These are phyloP conservation scores for Athelia sp. DNA, from an alignment of 1,284 basidiomycete genomes.

Conservation along the genomic window DNA sequence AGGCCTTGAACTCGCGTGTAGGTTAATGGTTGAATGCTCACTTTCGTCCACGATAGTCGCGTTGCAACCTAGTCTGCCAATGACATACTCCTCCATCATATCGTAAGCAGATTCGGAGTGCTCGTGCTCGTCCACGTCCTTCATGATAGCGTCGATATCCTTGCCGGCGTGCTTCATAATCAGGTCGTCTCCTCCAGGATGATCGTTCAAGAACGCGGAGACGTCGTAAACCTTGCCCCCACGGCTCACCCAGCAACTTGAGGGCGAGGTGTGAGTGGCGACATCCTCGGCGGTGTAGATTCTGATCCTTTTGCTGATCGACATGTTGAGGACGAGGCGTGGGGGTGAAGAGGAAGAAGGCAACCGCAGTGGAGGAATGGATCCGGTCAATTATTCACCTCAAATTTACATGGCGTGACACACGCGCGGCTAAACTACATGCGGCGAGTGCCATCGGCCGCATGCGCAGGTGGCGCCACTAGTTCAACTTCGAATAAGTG, in stretches of 20 bases:
- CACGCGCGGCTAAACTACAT: too few species aligned
- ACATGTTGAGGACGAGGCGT: conserved; percentile 17
- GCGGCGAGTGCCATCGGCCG: too few species aligned
- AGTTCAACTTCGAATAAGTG: too few species aligned
- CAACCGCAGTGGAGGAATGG: too few species aligned
- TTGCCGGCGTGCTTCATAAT: conserved; percentile 79
- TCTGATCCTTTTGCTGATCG: conserved; percentile 59
- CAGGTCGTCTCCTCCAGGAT: conserved; percentile 84
- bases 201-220: conserved; percentile 69
- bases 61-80: conserved; percentile 78
- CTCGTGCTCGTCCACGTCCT: conserved; percentile 80
- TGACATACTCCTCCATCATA: conserved; percentile 83
- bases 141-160: conserved; percentile 83
- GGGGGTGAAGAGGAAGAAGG: too few species aligned
- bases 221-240: conserved; percentile 80
- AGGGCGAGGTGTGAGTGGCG: conserved; percentile 44
- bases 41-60: conserved; percentile 77
- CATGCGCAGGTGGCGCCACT: too few species aligned
- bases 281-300: conserved; percentile 75
- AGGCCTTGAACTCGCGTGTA: not conserved
- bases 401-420: too few species aligned
- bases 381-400: too few species aligned
- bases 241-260: conserved; percentile 74
- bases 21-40: conserved; percentile 28
- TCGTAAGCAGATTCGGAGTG: conserved; percentile 92